Conservation (phyloP, 768 basidiomycete species). For the Cystobasidium onofrii region DNA sequence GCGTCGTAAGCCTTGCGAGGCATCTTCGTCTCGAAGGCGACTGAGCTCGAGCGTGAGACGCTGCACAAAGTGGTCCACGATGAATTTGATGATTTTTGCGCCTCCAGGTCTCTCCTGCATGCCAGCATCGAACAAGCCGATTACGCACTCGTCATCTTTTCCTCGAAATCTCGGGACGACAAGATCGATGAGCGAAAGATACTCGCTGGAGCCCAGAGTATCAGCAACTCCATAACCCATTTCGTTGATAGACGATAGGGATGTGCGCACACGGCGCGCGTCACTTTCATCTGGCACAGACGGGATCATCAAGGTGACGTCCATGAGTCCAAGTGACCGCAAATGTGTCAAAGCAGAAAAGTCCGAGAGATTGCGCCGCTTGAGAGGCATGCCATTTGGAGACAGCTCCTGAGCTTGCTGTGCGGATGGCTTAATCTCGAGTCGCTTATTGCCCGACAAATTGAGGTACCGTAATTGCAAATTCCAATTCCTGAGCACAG, state of each 20-base stretch:
- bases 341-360: slow-evolving; percentile 80
- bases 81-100: slow-evolving; percentile 62
- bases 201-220: slow-evolving; percentile 65
- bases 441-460: slow-evolving; percentile 87
- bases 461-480: slow-evolving; percentile 86
- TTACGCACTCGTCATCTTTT: slow-evolving; percentile 69
- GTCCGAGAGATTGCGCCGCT: slow-evolving; percentile 57
- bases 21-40: slow-evolving; percentile 52
- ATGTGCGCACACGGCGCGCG: slow-evolving; percentile 83
- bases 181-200: slow-evolving; percentile 81
- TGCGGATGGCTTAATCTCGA: slow-evolving; percentile 80
- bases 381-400: slow-evolving; percentile 29
- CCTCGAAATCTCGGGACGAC: slow-evolving; percentile 78
- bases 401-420: slow-evolving; percentile 41
- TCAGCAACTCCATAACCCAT: slow-evolving; percentile 98
- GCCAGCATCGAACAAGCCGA: slow-evolving; percentile 79
- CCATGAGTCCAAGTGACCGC: slow-evolving; percentile 91
- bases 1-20: slow-evolving; percentile 70
- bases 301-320: slow-evolving; percentile 63
- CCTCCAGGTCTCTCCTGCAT: slow-evolving; percentile 36
- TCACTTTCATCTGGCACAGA: slow-evolving; percentile 56
- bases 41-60: slow-evolving; percentile 59
- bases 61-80: slow-evolving; percentile 68
- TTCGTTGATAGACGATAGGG: slow-evolving; percentile 72
- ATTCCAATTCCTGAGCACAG: slow-evolving; percentile 77